Conservation (phyloP, 345 rosid species). For the Acer saccharum region DNA sequence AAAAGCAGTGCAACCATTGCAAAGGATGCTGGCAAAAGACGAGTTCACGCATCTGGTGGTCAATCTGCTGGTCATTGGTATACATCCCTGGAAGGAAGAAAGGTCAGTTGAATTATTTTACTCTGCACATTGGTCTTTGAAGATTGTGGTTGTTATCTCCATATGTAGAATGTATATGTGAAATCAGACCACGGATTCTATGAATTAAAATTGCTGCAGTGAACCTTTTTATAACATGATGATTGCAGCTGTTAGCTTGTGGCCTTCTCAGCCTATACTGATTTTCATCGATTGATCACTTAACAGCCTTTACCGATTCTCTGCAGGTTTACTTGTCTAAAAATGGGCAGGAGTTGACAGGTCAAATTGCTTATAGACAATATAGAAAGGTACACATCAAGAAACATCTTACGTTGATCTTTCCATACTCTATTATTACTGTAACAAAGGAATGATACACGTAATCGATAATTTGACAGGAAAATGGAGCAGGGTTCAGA, state of each 20-base stretch:
- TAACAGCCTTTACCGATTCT: conserved; percentile 2
- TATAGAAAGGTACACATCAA: conserved; percentile 60
- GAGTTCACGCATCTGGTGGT: conserved; percentile 55
- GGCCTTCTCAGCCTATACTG: too few relatives aligned
- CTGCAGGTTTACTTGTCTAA: conserved; percentile 71
- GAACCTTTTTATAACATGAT: too few relatives aligned
- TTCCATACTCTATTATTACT: conserved; percentile 2
- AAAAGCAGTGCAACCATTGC: conserved; percentile 47
- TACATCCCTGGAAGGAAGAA: conserved; percentile 77
- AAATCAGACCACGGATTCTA: not conserved
- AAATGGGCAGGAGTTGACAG: conserved; percentile 79
- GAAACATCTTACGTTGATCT: not conserved
- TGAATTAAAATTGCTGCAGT: not conserved
- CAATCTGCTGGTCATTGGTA: conserved; percentile 78
- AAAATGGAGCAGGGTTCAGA: conserved; percentile 42
- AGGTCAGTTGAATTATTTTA: conserved; percentile 45
- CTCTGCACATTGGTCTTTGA: not conserved
- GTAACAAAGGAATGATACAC: conserved; percentile 1
- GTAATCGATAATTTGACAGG: conserved; percentile 39
- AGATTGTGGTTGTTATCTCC: not conserved
- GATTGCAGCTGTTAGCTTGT: too few relatives aligned
- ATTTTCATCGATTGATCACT: not conserved
- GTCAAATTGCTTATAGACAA: conserved; percentile 72
- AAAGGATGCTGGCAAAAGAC: conserved; percentile 80
- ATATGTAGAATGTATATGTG: not conserved